Base-by-base conservation (phyloP, 345 rosid species). In the Laguncularia racemosa region DNA sequence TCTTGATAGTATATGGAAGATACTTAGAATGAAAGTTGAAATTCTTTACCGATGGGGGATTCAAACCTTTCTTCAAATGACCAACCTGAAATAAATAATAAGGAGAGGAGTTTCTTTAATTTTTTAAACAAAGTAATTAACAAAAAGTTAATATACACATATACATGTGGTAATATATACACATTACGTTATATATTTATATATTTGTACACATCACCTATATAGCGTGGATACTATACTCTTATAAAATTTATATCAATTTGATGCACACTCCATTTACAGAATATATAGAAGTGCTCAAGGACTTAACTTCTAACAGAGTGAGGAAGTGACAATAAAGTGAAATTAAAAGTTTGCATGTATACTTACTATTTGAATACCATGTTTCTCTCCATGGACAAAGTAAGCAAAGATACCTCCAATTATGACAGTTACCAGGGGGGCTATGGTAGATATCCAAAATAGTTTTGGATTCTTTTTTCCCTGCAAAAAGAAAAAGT, bases 41-140 rank as follows among this genome's bases (percentile, higher is more conserved):
- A 64, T 67, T 73, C 15, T 50, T 57, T 23, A 73, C 52, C 11
- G 77, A 68, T 26, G 47, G 77, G 77, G 50, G n/a, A n/a, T 73
- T 73, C 19, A 73, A 16, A 38, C 73, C 77, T 20, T 61, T 64
- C 73, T 68, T 73, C 64, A 73, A 44, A 4, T 68, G 13, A 2
- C 56, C 56, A 12, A 52, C 28, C 56, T 17, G 63, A 17, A 20
- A 49, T 17, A 4, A 6, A 17, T 2, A 50, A 13, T 16, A 50
- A 26, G 6, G 6, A 6, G 6, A 26, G 28, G 6, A 26, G 28
- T 26, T 26, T 26, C 28, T 26, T 26, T 26, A 26, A 2, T 26
- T 26, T 26, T 26, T 26, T 20, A 50, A n/a, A 13, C 13, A 13
- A 12, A 8, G 53, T 17, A 50, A 6, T 13, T 3, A 26, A 50